These are phyloP conservation scores for Cordyceps cicadae DNA, from an alignment of 2,329 filamentous ascomycete species.

Conservation along the genomic window DNA sequence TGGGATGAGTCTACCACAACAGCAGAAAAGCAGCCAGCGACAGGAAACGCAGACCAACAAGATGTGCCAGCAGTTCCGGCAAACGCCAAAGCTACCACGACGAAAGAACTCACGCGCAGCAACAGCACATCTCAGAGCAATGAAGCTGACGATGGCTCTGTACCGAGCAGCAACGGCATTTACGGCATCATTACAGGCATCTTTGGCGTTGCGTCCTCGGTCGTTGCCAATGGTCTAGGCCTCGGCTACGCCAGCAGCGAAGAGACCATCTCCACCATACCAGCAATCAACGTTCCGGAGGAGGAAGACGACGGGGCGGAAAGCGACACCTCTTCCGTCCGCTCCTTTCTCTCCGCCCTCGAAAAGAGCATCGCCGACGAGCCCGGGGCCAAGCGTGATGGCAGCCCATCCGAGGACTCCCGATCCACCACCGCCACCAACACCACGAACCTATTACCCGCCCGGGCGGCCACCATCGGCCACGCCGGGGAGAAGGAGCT, in stretches of 20 bases:
- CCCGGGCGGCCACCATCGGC: slow-evolving; percentile 11
- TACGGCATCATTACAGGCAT: slow-evolving; percentile 49
- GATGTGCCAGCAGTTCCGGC: neutral
- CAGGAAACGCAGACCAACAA: neutral
- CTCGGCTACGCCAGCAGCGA: slow-evolving; percentile 20
- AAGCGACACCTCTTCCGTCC: slow-evolving; percentile 39
- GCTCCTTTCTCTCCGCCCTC: slow-evolving; percentile 42
- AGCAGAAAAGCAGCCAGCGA: slow-evolving; percentile 7
- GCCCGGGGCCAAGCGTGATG: slow-evolving; percentile 19
- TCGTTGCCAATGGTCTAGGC: slow-evolving; percentile 31
- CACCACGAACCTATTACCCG: neutral
- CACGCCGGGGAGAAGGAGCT: slow-evolving; percentile 51
- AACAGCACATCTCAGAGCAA: neutral
- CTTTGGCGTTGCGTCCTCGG: slow-evolving; percentile 41
- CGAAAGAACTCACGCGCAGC: neutral
- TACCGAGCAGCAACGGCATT: slow-evolving; percentile 37
- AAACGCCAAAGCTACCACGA: neutral
- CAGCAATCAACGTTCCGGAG: slow-evolving; percentile 16
- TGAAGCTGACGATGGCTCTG: slow-evolving; percentile 21
- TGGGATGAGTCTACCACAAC: slow-evolving; percentile 26
- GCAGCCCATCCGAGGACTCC: slow-evolving; percentile 31
- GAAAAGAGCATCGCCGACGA: slow-evolving; percentile 27
- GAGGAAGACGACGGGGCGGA: slow-evolving; percentile 20
- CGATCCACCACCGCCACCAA: slow-evolving; percentile 15
- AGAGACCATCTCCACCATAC: slow-evolving; percentile 20